These are phyloP conservation scores for Saturnispora sanitii DNA, from an alignment of 805 yeast genomes.

Conservation along the genomic window DNA sequence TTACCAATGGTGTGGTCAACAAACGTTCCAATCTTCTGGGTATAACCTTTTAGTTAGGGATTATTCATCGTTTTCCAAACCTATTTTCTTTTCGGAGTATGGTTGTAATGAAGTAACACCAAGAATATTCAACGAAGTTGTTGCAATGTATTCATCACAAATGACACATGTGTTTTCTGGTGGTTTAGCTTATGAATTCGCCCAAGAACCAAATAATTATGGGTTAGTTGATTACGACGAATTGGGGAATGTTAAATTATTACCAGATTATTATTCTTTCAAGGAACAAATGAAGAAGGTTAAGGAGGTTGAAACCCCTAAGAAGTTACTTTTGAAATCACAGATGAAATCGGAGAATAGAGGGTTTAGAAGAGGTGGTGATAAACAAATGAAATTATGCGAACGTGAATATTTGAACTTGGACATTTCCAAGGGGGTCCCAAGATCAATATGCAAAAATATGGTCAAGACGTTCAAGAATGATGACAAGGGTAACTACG, in stretches of 20 bases:
- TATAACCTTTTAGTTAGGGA: constrained; percentile 58
- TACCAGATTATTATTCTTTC: constrained; percentile 35
- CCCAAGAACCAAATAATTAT: constrained; percentile 68
- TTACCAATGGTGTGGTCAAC: constrained; percentile 89
- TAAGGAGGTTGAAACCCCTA: constrained; percentile 19
- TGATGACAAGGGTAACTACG: constrained; percentile 37
- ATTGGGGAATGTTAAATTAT: constrained; percentile 34
- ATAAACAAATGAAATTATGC: constrained; percentile 24
- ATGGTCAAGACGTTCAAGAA: constrained; percentile 8
- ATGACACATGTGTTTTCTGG: constrained; percentile 90
- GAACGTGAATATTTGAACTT: constrained; percentile 33
- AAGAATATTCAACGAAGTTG: constrained; percentile 77
- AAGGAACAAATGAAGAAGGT: constrained; percentile 35
- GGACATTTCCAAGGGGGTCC: constrained; percentile 35
- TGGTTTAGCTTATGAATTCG: constrained; percentile 86
- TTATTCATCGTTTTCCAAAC: constrained; percentile 66
- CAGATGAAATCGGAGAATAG: constrained; percentile 7
- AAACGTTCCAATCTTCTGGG: constrained; percentile 63
- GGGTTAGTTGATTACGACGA: constrained; percentile 63
- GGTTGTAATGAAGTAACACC: constrained; percentile 68
- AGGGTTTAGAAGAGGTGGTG: neutral
- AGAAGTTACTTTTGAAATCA: constrained; percentile 16
- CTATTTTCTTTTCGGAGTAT: constrained; percentile 75
- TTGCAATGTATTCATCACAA: constrained; percentile 57
- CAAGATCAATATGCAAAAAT: constrained; percentile 28